Conservation (phyloP, 2,329 filamentous ascomycete genomes). For the Botryotinia globosa region DNA sequence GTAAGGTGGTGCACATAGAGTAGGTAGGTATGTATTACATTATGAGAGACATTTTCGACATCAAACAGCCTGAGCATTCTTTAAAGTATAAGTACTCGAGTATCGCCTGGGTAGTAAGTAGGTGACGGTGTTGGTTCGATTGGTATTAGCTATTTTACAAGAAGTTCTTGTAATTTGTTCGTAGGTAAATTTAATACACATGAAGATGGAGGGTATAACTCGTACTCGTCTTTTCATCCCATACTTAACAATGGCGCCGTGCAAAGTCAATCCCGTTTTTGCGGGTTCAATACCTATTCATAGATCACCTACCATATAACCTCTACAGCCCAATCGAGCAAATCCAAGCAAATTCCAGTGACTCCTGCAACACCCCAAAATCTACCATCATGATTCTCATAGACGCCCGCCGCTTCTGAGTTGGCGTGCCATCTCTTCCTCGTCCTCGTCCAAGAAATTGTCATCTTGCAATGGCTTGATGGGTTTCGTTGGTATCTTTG, state of each 20-base stretch:
- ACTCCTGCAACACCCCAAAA: slow-evolving; percentile 4
- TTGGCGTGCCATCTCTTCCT: background rate
- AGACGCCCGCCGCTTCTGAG: background rate
- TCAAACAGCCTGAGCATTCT: background rate
- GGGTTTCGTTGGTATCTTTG: slow-evolving; percentile 6
- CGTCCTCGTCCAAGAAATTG: background rate
- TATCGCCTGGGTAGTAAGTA: background rate
- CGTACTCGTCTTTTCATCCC: background rate
- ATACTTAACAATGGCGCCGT: background rate
- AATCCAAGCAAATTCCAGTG: background rate
- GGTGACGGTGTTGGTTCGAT: background rate
- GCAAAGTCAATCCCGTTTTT: background rate
- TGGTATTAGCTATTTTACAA: background rate
- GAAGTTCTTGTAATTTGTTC: background rate
- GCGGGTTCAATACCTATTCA: background rate
- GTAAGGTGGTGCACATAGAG: background rate
- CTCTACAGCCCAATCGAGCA: background rate
- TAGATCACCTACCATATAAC: slow-evolving; percentile 11
- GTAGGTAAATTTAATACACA: slow-evolving; percentile 4
- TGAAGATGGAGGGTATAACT: slow-evolving; percentile 10
- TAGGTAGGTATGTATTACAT: background rate
- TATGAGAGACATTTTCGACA: background rate
- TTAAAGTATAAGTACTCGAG: too few relatives aligned
- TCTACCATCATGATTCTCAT: background rate
- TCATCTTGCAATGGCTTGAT: slow-evolving; percentile 1